Evolutionary conservation across 2,329 filamentous ascomycete species (phyloP), one percentile per base, ranked within the genome.

Genomic region (Rugonectria rugulosa): DNA sequence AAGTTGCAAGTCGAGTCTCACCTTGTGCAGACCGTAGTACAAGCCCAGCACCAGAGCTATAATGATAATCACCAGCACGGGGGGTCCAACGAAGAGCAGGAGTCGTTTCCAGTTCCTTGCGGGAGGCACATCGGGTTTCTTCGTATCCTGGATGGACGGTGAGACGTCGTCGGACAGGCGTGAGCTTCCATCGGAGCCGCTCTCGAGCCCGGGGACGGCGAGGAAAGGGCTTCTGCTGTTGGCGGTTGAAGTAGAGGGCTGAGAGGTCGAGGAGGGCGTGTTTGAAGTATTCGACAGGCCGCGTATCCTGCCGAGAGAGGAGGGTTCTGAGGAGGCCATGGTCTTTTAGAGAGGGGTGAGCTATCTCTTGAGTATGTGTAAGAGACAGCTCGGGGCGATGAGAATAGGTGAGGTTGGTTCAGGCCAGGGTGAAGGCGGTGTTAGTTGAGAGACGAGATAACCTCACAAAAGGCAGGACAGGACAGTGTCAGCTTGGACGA

Each of bases 1-100:
- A n/a, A n/a, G n/a, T n/a, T n/a, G n/a, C n/a, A n/a, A n/a, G n/a
- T n/a, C n/a, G 17, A 20, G 34, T 38, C 41, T 59, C 21, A 66
- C 63, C 57, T 66, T 57, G 21, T 47, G 48, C 11, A 66, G 48
- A n/a, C 63, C 63, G 23, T 56, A 66, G 42, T 56, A 63, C 27
- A 66, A 24, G n/a, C 63, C 63, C 17, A 66, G 34, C 1, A 50
- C 50, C 11, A 66, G 31, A n/a, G 55, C 56, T 36, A 66, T 26
- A n/a, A 57, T 42, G 17, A 60, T 46, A 6, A 63, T 43, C 11
- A 55, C 31, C 5, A 53, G 12, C 34, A 56, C 14, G 6, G 44
- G 52, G 11, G 40, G 10, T 27, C 46, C 2, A 9, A 34, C 44
- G 17, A 49, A 44, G 15, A 51, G 26, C n/a, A 62, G 40, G 12